A percentile compares a stretch with the other conserved stretches of the same genome.
These are phyloP conservation scores for Hypericum androsaemum DNA, from an alignment of 345 rosid species.

Conservation along the genomic window DNA sequence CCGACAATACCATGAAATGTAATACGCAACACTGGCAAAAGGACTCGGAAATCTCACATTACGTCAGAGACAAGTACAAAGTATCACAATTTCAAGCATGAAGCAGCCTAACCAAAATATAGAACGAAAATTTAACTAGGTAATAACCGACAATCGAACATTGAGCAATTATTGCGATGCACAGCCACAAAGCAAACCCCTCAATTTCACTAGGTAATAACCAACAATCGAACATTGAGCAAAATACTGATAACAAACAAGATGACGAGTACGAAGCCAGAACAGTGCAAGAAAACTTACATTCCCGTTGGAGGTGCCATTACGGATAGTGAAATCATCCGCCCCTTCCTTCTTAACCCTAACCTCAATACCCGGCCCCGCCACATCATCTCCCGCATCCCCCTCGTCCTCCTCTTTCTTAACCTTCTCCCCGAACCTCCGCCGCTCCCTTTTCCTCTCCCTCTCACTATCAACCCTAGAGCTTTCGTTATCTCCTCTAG, in stretches of 20 bases:
- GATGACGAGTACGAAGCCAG: no score
- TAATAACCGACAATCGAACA: no score
- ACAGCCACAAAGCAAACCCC: no score
- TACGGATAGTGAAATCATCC: slow-evolving; percentile 7
- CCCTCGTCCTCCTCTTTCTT: slow-evolving; percentile 14
- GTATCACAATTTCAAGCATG: no score
- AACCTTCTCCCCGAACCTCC: slow-evolving; percentile 43
- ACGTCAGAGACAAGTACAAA: no score
- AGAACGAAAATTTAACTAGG: no score
- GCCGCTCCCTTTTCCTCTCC: slow-evolving; percentile 22
- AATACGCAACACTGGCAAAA: background rate
- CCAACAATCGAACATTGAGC: no score
- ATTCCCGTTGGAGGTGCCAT: slow-evolving; percentile 19
- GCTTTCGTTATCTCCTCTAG: slow-evolving; percentile 10
- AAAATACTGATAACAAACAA: no score
- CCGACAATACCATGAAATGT: background rate
- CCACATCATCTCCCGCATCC: slow-evolving; percentile 1
- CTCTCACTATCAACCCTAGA: slow-evolving; percentile 1
- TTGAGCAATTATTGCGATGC: no score
- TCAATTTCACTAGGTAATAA: no score
- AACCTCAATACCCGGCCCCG: background rate
- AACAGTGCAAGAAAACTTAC: slow-evolving; percentile 20
- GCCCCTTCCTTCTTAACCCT: slow-evolving; percentile 24
- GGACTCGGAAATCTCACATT: no score
- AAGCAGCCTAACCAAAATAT: no score